These are phyloP conservation scores for Leptomonas seymouri DNA, from an alignment of 208 protist species.

Conservation along the genomic window DNA sequence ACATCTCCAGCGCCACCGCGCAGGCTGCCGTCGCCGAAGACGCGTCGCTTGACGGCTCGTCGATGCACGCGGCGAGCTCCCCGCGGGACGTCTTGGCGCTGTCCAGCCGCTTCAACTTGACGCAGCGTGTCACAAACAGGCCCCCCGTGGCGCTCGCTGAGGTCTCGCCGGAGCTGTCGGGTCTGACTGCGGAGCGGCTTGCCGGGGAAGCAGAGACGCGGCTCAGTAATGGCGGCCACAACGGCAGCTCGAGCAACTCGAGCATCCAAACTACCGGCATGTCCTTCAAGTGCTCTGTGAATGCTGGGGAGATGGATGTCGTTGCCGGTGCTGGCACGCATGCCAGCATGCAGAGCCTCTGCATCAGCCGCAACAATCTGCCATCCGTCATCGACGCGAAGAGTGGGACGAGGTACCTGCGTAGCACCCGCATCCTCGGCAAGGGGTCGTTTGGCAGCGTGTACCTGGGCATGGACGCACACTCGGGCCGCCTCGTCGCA, in stretches of 20 bases:
- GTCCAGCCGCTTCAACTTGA: slow-evolving; percentile 12
- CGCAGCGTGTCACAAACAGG: slow-evolving; percentile 11
- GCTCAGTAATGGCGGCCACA: background rate
- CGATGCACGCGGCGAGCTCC: slow-evolving; percentile 1
- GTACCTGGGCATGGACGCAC: slow-evolving; percentile 86
- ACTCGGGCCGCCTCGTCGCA: slow-evolving; percentile 77
- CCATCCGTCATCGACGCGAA: slow-evolving; percentile 71
- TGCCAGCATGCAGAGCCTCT: slow-evolving; percentile 6
- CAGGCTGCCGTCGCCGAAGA: background rate
- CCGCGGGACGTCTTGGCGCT: slow-evolving; percentile 9
- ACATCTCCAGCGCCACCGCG: background rate
- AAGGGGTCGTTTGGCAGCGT: slow-evolving; percentile 88
- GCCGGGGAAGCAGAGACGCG: slow-evolving; percentile 4
- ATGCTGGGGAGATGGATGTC: background rate
- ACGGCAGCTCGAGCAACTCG: slow-evolving; percentile 27
- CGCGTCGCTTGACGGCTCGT: background rate
- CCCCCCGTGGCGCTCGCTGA: slow-evolving; percentile 22
- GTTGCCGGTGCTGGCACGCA: background rate
- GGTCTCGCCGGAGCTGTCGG: background rate
- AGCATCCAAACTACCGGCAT: slow-evolving; percentile 50
- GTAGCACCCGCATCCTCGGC: slow-evolving; percentile 81
- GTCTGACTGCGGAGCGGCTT: slow-evolving; percentile 5
- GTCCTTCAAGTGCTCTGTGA: slow-evolving; percentile 30
- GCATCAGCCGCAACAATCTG: slow-evolving; percentile 18
- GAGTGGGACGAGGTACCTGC: slow-evolving; percentile 76